Conservation (phyloP, 352 stramenopile species). For the Phytopythium boreale region DNA sequence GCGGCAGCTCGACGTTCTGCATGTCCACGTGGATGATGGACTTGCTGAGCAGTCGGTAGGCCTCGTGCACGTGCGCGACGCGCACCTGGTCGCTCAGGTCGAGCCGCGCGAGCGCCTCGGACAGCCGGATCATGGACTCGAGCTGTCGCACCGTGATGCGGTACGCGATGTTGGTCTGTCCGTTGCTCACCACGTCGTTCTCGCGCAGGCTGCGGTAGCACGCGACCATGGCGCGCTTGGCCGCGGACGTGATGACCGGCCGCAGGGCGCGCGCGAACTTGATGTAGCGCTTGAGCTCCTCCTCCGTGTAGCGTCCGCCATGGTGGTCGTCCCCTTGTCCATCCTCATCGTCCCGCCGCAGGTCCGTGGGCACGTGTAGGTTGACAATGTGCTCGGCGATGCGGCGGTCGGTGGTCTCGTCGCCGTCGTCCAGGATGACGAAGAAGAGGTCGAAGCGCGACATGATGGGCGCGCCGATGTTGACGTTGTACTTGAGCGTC, state of each 20-base stretch:
- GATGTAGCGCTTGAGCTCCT: slow-evolving; percentile 95
- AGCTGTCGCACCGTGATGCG: slow-evolving; percentile 98
- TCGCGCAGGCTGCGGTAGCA: slow-evolving; percentile 98
- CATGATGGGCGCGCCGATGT: slow-evolving; percentile 96
- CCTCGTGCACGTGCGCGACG: slow-evolving; percentile 93
- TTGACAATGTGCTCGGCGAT: slow-evolving; percentile 98
- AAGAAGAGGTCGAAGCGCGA: slow-evolving; percentile 99
- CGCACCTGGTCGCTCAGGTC: slow-evolving; percentile 93
- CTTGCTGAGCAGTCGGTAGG: slow-evolving; percentile 96
- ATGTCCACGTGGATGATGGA: slow-evolving; percentile 99
- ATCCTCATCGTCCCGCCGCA: slow-evolving; percentile 20
- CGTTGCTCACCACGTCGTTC: slow-evolving; percentile 92
- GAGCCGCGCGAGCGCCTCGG: slow-evolving; percentile 94
- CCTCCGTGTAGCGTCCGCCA: slow-evolving; percentile 52
- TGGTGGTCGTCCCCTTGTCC: background rate
- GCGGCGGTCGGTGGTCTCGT: slow-evolving; percentile 91
- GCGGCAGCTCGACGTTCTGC: slow-evolving; percentile 93
- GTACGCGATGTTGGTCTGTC: slow-evolving; percentile 95
- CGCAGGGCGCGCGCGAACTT: slow-evolving; percentile 84
- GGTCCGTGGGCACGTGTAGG: slow-evolving; percentile 86
- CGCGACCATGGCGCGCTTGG: slow-evolving; percentile 93
- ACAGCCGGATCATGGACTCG: slow-evolving; percentile 98
- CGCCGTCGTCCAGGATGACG: slow-evolving; percentile 97
- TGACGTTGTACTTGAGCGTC: slow-evolving; percentile 88
- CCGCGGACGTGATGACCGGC: slow-evolving; percentile 64